Evolutionary conservation across 495 filamentous ascomycete species (phyloP), one percentile per base, ranked within the genome.

Genomic region (Podospora australis): DNA sequence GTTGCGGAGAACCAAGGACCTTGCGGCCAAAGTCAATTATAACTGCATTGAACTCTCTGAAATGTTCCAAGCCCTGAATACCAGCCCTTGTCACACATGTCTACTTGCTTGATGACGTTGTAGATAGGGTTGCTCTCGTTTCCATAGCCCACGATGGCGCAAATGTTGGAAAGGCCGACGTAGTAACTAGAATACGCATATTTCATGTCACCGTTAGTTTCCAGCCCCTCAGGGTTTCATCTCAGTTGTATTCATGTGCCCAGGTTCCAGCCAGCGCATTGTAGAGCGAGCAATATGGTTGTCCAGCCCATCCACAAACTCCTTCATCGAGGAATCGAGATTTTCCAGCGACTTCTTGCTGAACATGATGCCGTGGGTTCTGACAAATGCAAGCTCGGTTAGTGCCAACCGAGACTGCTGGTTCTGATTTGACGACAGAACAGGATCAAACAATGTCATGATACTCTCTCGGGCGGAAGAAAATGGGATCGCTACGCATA

Each of bases 301-400:
- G 49, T 84, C 78, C 0, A 92, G 64, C 25, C 62, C 47, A 29
- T 53, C 69, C 6, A 76, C 55, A 36, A 87, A 88, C 4, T 72
- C 66, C 1, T 70, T 55, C 8, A 75, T 66, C 0, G 72, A 60
- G 0, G 59, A 35, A 2, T 74, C 57, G 36, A 86, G 79, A 5
- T 60, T 59, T 0, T 79, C 70, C 2, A 65, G 42, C 2, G 71
- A 53, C 14, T 74, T 70, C 21, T 74, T 68, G 11, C 70, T 78
- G 55, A 90, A 90, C 13, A 91, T 64, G 34, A 82, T 66, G 4
- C 72, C 82, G 53, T 90, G 83, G 3, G 78, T 71, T 42, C 73
- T 78, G 21, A 89, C 78, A 53, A 87, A 84, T 0, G 70, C 62
- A 1, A 75, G 66, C 52, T 67, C 75, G 36, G 57, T 63, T 2